Percentiles rank a stretch among this genome's conserved stretches.
Evolutionary conservation across 2,329 filamentous ascomycete species (phyloP).

Genomic region (Scytalidium sp.): DNA sequence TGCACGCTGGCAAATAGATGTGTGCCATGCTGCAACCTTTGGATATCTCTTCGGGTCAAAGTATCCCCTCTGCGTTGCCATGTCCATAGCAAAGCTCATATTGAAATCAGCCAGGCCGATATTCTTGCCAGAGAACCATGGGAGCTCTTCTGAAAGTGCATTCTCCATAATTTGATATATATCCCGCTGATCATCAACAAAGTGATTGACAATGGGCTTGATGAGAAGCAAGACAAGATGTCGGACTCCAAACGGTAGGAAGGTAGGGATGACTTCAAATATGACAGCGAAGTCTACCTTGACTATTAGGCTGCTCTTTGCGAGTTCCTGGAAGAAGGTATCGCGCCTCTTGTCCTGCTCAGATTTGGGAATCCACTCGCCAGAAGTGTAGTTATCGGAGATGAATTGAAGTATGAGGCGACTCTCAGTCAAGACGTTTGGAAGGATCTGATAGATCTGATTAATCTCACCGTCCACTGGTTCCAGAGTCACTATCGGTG

Average conservation of each 20-base stretch:
- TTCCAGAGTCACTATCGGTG: constrained; percentile 20
- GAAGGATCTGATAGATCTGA: constrained; percentile 6
- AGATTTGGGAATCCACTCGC: constrained; percentile 15
- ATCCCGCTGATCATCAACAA: constrained; percentile 13
- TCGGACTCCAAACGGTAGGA: constrained; percentile 18
- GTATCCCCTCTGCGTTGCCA: constrained; percentile 20
- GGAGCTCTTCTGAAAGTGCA: constrained; percentile 19
- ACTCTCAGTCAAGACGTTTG: constrained; percentile 21
- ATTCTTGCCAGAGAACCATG: constrained; percentile 20
- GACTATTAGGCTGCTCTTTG: constrained; percentile 13
- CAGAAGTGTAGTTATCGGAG: constrained; percentile 19
- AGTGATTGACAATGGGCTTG: constrained; percentile 18
- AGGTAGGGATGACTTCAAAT: constrained; percentile 19
- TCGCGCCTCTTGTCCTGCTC: constrained; percentile 17
- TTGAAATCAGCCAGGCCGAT: constrained; percentile 27
- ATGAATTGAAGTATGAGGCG: constrained; percentile 25
- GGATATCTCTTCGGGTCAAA: constrained; percentile 24
- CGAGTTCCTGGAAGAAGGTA: constrained; percentile 23
- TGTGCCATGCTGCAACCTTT: constrained; percentile 22
- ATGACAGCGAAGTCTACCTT: constrained; percentile 14
- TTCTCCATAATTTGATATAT: constrained; percentile 23
- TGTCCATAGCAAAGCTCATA: constrained; percentile 25
- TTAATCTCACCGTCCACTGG: constrained; percentile 4
- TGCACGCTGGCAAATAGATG: constrained; percentile 12
- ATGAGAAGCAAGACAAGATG: constrained; percentile 15